Evolutionary conservation across 495 filamentous ascomycete species (phyloP).

Genomic region (Daldinia childiae): DNA sequence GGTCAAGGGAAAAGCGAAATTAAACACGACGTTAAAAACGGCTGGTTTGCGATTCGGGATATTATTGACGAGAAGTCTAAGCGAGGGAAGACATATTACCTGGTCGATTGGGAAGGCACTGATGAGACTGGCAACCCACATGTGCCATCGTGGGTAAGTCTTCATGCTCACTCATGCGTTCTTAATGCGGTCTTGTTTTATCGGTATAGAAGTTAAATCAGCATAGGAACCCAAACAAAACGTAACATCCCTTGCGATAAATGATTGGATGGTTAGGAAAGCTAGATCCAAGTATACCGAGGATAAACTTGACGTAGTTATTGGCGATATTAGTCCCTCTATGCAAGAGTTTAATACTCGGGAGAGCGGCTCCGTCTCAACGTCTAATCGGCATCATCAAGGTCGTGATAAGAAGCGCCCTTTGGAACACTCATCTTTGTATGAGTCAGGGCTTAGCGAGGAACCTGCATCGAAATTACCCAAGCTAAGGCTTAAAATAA

Average conservation of each 20-base stretch:
- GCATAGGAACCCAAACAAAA: conserved; percentile 51
- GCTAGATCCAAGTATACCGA: conserved; percentile 13
- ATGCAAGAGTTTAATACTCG: conserved; percentile 3
- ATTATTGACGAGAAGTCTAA: conserved; percentile 53
- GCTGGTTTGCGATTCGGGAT: conserved; percentile 44
- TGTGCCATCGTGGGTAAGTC: conserved; percentile 54
- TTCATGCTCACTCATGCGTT: not conserved
- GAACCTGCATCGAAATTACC: not conserved
- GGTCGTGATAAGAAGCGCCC: conserved; percentile 7
- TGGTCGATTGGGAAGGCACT: conserved; percentile 54
- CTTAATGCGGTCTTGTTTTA: not conserved
- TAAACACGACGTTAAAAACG: conserved; percentile 6
- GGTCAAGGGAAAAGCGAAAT: conserved; percentile 1
- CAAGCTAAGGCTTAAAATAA: conserved; percentile 16
- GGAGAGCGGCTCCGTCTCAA: conserved; percentile 9
- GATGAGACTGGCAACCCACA: conserved; percentile 49
- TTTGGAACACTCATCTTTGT: not conserved
- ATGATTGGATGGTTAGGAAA: conserved; percentile 46
- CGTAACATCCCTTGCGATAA: conserved; percentile 46
- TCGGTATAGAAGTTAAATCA: conserved; percentile 8
- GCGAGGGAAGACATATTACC: conserved; percentile 45
- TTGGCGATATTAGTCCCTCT: not conserved
- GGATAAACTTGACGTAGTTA: conserved; percentile 18
- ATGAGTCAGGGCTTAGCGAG: conserved; percentile 1
- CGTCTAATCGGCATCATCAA: not conserved